Conservation (phyloP, 257 asterid genomes). For the Haberlea rhodopensis region DNA sequence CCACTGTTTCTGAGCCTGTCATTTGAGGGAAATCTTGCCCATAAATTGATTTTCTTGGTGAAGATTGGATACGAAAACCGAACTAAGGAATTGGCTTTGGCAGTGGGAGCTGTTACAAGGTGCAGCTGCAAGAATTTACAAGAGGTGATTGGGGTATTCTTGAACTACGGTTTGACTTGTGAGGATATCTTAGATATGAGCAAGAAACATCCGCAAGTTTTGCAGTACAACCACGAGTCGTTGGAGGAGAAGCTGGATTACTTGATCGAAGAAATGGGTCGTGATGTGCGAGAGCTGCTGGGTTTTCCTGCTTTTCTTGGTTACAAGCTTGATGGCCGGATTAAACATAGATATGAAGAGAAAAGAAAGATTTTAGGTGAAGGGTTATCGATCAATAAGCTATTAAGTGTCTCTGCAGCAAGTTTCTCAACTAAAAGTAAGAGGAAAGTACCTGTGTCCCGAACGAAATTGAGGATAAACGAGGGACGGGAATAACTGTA, state of each 20-base stretch:
- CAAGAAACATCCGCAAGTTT: slow-evolving; percentile 77
- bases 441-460: slow-evolving; percentile 29
- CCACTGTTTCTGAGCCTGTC: slow-evolving; percentile 79
- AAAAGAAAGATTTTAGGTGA: slow-evolving; percentile 58
- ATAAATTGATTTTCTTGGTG: slow-evolving; percentile 63
- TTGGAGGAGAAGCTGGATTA: slow-evolving; percentile 79
- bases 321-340: slow-evolving; percentile 75
- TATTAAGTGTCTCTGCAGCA: slow-evolving; percentile 70
- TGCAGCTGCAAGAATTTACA: slow-evolving; percentile 88
- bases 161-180: slow-evolving; percentile 67
- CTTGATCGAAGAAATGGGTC: slow-evolving; percentile 83
- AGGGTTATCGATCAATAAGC: slow-evolving; percentile 82
- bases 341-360: slow-evolving; percentile 77
- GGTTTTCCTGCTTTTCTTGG: slow-evolving; percentile 92
- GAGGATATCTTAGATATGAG: slow-evolving; percentile 83
- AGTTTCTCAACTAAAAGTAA: slow-evolving; percentile 53
- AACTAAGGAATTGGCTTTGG: slow-evolving; percentile 71
- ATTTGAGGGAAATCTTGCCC: slow-evolving; percentile 62
- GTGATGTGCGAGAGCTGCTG: slow-evolving; percentile 75
- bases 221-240: slow-evolving; percentile 75
- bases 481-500: not conserved
- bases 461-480: slow-evolving; percentile 27
- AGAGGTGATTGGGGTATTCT: slow-evolving; percentile 57
- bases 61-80: slow-evolving; percentile 64
- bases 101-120: slow-evolving; percentile 90